A percentile compares a stretch with the other conserved stretches of the same genome.
Evolutionary conservation across 2,329 filamentous ascomycete species (phyloP).

Genomic region (Cercospora nicotianae): DNA sequence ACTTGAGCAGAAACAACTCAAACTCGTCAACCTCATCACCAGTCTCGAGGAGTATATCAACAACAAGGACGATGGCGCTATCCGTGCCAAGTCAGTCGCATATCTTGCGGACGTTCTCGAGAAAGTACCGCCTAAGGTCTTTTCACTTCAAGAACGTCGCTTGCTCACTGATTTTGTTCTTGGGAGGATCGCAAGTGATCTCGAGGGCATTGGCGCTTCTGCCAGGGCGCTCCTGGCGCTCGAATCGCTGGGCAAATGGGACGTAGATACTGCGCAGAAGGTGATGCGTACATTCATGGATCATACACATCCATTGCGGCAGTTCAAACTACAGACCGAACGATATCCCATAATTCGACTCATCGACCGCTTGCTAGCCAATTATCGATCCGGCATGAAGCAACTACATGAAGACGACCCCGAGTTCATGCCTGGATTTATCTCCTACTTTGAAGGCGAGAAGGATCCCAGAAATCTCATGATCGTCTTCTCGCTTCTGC

Average conservation of each 20-base stretch:
- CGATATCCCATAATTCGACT: slow-evolving; percentile 63
- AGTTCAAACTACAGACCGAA: slow-evolving; percentile 61
- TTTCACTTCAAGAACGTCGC: slow-evolving; percentile 61
- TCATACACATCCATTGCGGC: slow-evolving; percentile 59
- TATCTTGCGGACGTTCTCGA: slow-evolving; percentile 54
- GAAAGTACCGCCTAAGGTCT: slow-evolving; percentile 54
- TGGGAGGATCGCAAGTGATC: slow-evolving; percentile 61
- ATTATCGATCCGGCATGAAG: slow-evolving; percentile 58
- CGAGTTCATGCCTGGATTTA: slow-evolving; percentile 61
- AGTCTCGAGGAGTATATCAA: slow-evolving; percentile 67
- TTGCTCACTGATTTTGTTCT: slow-evolving; percentile 64
- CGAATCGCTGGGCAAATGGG: slow-evolving; percentile 61
- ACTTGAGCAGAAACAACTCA: slow-evolving; percentile 60
- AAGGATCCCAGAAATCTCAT: slow-evolving; percentile 70
- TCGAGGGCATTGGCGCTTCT: slow-evolving; percentile 56
- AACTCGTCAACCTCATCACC: slow-evolving; percentile 62
- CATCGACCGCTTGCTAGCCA: slow-evolving; percentile 61
- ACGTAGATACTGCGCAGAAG: slow-evolving; percentile 55
- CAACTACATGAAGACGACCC: slow-evolving; percentile 55
- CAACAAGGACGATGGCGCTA: slow-evolving; percentile 59
- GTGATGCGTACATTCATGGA: slow-evolving; percentile 53
- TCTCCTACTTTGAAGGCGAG: slow-evolving; percentile 66
- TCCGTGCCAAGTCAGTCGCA: slow-evolving; percentile 58
- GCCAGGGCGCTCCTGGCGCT: slow-evolving; percentile 60
- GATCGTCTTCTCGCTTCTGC: slow-evolving; percentile 67